Evolutionary conservation across 768 basidiomycete species (phyloP), one percentile per base, ranked within the genome.

Genomic region (Hemileccinum impolitum): DNA sequence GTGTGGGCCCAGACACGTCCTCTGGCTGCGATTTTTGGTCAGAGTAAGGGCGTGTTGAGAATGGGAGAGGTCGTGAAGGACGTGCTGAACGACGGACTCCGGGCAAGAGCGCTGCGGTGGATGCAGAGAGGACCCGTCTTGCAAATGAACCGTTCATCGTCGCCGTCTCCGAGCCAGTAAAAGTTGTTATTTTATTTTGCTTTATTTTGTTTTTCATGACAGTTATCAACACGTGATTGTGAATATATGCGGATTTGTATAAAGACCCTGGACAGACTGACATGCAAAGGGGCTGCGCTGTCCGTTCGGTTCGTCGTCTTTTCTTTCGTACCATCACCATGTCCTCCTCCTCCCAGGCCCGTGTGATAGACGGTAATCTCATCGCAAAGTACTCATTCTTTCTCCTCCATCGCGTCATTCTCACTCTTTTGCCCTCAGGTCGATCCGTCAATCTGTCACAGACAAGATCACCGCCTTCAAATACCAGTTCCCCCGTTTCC

Each of bases 351-450:
- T 56, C 75, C 70, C 53, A 62, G 45, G 75, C 80, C 8, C 74
- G 76, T 52, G 60, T 88, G 60, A 92, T 97, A 64, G 90, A 96
- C 56, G 94, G 94, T 15, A 87, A 78, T 39, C 79, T 77, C 39
- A 70, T 94, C 55, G 90, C 94, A 65, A 93, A 90, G 94, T 94
- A 58, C 47, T 75, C 72, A 35, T 23, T 48, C 28, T 26, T 32
- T 31, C 25, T 42, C 34, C 11, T 41, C 50, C 43, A n/a, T 49
- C 47, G 48, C 50, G 37, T 53, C 55, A 25, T 12, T 51, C 56
- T 59, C 34, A 53, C 38, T 39, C 37, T n/a, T 5, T 31, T 12
- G 4, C 28, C 28, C 42, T 19, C 13, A 96, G 94, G 72, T 80
- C 87, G 6, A 80, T 95, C 60, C 88, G 94, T 55, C 77, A 84